phyloP scores from a whole-genome alignment of 495 filamentous ascomycete genomes.

The Podospora pseudocomata region DNA sequence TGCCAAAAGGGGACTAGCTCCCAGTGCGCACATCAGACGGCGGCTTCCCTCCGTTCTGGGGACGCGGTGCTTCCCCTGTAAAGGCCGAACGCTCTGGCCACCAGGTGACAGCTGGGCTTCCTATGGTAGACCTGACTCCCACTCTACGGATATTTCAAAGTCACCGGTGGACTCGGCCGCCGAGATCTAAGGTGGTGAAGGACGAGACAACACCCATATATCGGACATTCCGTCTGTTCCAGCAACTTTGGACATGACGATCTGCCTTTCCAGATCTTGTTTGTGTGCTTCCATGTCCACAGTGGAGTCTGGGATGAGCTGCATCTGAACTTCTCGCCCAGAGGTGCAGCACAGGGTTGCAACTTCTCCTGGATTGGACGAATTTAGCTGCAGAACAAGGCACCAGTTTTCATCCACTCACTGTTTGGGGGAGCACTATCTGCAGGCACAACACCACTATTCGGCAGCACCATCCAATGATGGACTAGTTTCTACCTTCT shows the following conservation, averaged over 20 bases:
- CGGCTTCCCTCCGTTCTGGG: slow-evolving; percentile 4
- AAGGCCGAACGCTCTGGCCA: slow-evolving; percentile 5
- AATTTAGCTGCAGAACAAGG: neutral
- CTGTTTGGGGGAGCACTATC: neutral
- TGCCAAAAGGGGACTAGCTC: neutral
- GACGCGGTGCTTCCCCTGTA: slow-evolving; percentile 2
- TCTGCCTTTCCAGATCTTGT: neutral
- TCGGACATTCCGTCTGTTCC: no score
- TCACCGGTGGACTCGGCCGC: neutral
- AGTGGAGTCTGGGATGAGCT: neutral
- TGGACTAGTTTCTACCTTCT: neutral
- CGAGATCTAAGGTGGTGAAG: neutral
- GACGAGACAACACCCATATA: no score
- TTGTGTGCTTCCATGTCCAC: neutral
- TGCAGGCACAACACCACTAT: neutral
- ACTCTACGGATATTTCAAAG: neutral
- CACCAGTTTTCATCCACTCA: no score
- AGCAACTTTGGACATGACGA: neutral
- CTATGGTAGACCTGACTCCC: neutral
- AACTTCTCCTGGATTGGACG: neutral
- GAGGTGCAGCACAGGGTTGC: neutral
- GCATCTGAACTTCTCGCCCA: neutral
- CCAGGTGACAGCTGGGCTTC: neutral
- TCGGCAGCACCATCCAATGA: neutral
- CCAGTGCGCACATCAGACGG: slow-evolving; percentile 5